Conservation (phyloP, 106 monocot genomes). For the Cymbidium sinense region DNA sequence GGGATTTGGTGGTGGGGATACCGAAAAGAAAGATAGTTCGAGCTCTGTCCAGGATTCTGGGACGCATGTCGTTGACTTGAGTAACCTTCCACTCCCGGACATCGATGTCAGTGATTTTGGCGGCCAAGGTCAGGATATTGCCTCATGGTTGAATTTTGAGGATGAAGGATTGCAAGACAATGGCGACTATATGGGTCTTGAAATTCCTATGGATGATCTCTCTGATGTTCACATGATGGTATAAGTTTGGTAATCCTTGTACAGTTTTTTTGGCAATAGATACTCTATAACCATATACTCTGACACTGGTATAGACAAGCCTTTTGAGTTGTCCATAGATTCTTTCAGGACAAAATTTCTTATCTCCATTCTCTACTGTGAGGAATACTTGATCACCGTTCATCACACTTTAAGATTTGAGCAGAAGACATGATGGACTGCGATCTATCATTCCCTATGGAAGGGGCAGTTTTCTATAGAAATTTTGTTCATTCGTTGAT, state of each 20-base stretch:
- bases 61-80: slow-evolving; percentile 14
- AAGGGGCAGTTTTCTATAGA: background rate
- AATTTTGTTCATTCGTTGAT: background rate
- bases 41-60: background rate
- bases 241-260: slow-evolving; percentile 6
- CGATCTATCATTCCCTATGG: background rate
- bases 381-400: background rate
- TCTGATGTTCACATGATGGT: slow-evolving; percentile 44
- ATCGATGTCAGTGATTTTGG: slow-evolving; percentile 24
- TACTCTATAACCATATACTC: background rate
- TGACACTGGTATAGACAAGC: background rate
- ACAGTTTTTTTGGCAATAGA: background rate
- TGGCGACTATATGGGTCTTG: slow-evolving; percentile 38
- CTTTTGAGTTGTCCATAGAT: slow-evolving; percentile 7
- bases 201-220: slow-evolving; percentile 57
- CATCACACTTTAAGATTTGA: background rate
- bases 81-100: slow-evolving; percentile 23
- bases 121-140: slow-evolving; percentile 45
- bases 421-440: background rate
- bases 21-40: slow-evolving; percentile 8
- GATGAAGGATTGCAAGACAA: slow-evolving; percentile 44
- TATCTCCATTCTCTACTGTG: background rate
- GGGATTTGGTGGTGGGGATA: no score
- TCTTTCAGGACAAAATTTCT: slow-evolving; percentile 11
- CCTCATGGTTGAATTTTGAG: slow-evolving; percentile 42